Evolutionary conservation across 1,284 basidiomycete species (phyloP).

Genomic region (Ceratobasidium sp.): DNA sequence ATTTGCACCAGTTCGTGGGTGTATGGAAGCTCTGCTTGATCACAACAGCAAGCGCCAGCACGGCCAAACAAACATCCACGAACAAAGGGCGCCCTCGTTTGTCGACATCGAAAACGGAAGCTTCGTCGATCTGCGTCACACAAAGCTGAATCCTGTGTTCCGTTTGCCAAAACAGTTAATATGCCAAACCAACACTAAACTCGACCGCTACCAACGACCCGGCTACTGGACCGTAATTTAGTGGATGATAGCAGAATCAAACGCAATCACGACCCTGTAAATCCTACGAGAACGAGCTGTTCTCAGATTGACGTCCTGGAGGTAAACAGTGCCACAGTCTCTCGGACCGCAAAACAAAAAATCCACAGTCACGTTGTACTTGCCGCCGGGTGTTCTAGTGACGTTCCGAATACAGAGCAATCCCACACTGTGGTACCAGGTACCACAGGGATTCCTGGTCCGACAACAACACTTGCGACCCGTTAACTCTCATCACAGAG

Average conservation of each 20-base stretch:
- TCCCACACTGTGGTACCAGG: not conserved
- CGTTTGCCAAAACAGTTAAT: too few relatives aligned
- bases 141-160: too few relatives aligned
- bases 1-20: too few relatives aligned
- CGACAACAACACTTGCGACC: constrained; percentile 12
- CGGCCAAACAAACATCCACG: too few relatives aligned
- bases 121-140: too few relatives aligned
- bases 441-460: not conserved
- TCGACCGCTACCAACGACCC: too few relatives aligned
- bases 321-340: constrained; percentile 19
- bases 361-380: constrained; percentile 36
- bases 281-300: too few relatives aligned
- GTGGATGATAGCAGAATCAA: not conserved
- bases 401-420: constrained; percentile 4
- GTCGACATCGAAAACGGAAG: too few relatives aligned
- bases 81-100: too few relatives aligned
- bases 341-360: constrained; percentile 29
- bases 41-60: too few relatives aligned
- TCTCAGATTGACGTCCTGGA: constrained; percentile 23
- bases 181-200: too few relatives aligned
- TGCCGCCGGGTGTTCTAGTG: constrained; percentile 34
- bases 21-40: too few relatives aligned
- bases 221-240: constrained; percentile 6
- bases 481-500: constrained; percentile 33
- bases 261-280: not conserved